phyloP scores from a whole-genome alignment of 1,139 yeast species.

The Lodderomyces theae region DNA sequence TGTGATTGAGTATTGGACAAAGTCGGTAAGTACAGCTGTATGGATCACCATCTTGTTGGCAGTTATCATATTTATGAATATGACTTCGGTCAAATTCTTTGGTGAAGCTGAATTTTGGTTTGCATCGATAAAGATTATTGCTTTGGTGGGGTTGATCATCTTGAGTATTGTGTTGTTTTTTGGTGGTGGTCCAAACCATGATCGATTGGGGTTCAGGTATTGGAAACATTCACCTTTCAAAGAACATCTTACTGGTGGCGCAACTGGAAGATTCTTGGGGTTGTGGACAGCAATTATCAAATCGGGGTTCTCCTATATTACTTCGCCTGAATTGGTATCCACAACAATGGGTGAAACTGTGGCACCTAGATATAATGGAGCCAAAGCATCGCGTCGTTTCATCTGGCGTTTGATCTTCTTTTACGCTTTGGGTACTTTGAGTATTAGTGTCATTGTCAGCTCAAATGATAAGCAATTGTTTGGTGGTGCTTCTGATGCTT shows the following conservation, averaged over 20 bases:
- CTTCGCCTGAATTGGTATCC: conserved; percentile 65
- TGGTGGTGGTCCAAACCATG: conserved; percentile 61
- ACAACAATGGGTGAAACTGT: conserved; percentile 76
- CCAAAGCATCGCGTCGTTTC: conserved; percentile 73
- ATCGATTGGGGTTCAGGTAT: conserved; percentile 62
- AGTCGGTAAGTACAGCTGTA: conserved; percentile 52
- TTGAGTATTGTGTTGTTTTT: conserved; percentile 48
- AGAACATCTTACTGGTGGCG: conserved; percentile 20
- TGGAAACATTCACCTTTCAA: conserved; percentile 53
- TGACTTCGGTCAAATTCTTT: conserved; percentile 60
- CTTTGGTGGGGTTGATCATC: conserved; percentile 53
- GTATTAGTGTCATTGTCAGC: conserved; percentile 75
- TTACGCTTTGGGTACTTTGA: conserved; percentile 62
- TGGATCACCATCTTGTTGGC: conserved; percentile 57
- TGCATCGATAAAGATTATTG: conserved; percentile 55
- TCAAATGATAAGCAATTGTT: conserved; percentile 61
- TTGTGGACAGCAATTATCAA: conserved; percentile 66
- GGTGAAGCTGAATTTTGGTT: conserved; percentile 74
- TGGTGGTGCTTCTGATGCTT: conserved; percentile 42
- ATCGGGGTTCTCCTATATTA: conserved; percentile 74
- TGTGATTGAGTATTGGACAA: conserved; percentile 63
- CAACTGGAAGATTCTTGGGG: conserved; percentile 53
- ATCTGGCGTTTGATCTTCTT: conserved; percentile 74
- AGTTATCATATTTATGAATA: conserved; percentile 47
- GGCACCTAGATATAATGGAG: conserved; percentile 72